Base-by-base conservation (phyloP, 208 protist genomes). In the Phytomonas francai region DNA sequence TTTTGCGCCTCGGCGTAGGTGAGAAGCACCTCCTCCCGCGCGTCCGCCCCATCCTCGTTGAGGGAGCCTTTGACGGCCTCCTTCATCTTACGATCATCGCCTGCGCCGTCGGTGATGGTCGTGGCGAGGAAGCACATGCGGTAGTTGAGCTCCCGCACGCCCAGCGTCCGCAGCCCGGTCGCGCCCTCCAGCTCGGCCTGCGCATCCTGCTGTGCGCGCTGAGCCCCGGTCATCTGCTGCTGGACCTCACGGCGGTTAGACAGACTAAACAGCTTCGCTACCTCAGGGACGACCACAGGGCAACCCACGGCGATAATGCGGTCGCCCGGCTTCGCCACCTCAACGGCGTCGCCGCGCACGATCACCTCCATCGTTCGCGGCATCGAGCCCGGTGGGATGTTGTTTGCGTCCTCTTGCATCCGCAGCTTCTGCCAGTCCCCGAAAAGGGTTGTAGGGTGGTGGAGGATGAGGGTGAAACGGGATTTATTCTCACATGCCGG, bases 301-400 rank as follows among this genome's bases (percentile, higher is more conserved):
- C 92, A 97, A 19, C 98, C 98, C n/a, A 94, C 92, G 28, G 98
- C 95, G 34, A 96, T 70, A 62, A 93, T 79, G 45, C 97, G 96
- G 81, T 99, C 98, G 56, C 99, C 99, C 0, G 99, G 97, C 79
- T 99, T 99, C 2, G 96, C 97, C n/a, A 92, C 83, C 71, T 99
- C 98, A 7, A 99, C 98, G 19, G 80, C 87, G 45, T 99, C 98
- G 67, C 97, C 83, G 39, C 98, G 93, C 14, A 99, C 81, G 56
- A 99, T 97, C 42, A 99, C 84, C 71, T 99, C 98, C 65, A 99
- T 84, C n/a, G 94, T 98, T 57, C 97, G 82, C 5, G 97, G 98
- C 91, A 99, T 97, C 62, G 81, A 93, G 0, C 98, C 97, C 5
- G 95, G 83, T 0, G 97, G 97, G 63, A 98, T 98, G 72, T 98